Evolutionary conservation across 495 filamentous ascomycete species (phyloP).

Genomic region (Daldinia childiae): DNA sequence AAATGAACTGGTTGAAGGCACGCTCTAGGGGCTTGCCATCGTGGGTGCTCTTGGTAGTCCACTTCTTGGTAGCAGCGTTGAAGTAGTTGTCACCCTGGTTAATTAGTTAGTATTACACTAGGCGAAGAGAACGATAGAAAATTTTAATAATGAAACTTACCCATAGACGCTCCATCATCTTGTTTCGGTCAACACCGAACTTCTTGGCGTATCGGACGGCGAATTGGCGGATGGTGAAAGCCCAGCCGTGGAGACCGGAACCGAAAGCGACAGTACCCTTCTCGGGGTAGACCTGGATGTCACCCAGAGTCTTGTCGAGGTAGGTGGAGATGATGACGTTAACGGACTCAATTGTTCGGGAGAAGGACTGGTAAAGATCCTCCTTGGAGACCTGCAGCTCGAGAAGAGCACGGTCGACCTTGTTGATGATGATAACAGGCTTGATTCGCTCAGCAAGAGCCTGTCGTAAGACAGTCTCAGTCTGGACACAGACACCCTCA

Average conservation of each 20-base stretch:
- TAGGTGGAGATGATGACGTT: constrained; percentile 99
- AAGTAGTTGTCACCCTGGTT: constrained; percentile 97
- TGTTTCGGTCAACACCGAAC: constrained; percentile 98
- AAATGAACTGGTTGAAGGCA: constrained; percentile 98
- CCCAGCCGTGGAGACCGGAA: constrained; percentile 99
- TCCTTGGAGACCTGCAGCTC: constrained; percentile 98
- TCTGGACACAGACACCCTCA: constrained; percentile 99
- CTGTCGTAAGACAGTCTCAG: constrained; percentile 98
- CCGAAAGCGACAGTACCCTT: constrained; percentile 98
- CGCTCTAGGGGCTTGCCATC: constrained; percentile 93
- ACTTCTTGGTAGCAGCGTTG: constrained; percentile 99
- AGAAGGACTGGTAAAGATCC: constrained; percentile 99
- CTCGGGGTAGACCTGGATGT: constrained; percentile 97
- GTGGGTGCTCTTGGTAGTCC: constrained; percentile 82
- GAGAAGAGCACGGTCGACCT: constrained; percentile 98
- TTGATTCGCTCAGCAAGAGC: constrained; percentile 99
- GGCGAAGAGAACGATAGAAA: background rate
- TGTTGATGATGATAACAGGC: constrained; percentile 99
- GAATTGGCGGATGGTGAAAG: constrained; percentile 99
- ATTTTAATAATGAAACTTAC: constrained; percentile 58
- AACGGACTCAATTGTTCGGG: constrained; percentile 98
- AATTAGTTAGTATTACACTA: constrained; percentile 21
- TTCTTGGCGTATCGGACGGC: constrained; percentile 98
- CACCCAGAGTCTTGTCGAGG: constrained; percentile 95
- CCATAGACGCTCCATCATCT: constrained; percentile 99